Evolutionary conservation across 371 early-diverging fungal species (phyloP).

Genomic region (Dentiscutata heterogama): DNA sequence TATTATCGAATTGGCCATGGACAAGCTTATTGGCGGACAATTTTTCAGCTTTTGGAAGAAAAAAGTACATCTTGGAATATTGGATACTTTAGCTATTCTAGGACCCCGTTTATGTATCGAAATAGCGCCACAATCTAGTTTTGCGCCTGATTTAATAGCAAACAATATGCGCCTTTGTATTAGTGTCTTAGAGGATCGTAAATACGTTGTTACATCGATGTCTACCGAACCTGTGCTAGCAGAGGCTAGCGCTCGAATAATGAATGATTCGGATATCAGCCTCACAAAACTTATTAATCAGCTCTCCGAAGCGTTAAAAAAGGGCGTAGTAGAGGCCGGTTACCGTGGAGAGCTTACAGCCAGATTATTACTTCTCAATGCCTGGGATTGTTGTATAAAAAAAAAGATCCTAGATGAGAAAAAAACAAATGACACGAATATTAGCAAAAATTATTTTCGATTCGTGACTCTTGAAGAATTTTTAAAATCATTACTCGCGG

Average conservation of each 20-base stretch:
- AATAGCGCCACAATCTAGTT: too few species aligned
- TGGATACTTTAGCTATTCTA: slow-evolving; percentile 10
- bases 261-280: slow-evolving; percentile 10
- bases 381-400: slow-evolving; percentile 4
- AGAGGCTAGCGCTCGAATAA: slow-evolving; percentile 18
- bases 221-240: slow-evolving; percentile 26
- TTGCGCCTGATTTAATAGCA: background rate
- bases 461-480: slow-evolving; percentile 28
- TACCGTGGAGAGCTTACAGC: slow-evolving; percentile 28
- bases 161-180: slow-evolving; percentile 3
- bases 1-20: slow-evolving; percentile 30
- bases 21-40: slow-evolving; percentile 30
- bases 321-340: slow-evolving; percentile 10
- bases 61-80: background rate
- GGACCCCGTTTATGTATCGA: background rate
- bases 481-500: slow-evolving; percentile 8
- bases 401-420: background rate
- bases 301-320: background rate
- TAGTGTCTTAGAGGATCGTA: background rate
- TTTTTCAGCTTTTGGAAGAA: background rate
- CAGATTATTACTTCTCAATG: slow-evolving; percentile 4
- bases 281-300: background rate
- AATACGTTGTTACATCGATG: background rate
- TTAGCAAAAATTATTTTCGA: background rate
- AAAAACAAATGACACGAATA: slow-evolving; percentile 11